A percentile compares a stretch with the other conserved stretches of the same genome.
phyloP scores from a whole-genome alignment of 163 green algal species.

The Smithsoniella earleae region DNA sequence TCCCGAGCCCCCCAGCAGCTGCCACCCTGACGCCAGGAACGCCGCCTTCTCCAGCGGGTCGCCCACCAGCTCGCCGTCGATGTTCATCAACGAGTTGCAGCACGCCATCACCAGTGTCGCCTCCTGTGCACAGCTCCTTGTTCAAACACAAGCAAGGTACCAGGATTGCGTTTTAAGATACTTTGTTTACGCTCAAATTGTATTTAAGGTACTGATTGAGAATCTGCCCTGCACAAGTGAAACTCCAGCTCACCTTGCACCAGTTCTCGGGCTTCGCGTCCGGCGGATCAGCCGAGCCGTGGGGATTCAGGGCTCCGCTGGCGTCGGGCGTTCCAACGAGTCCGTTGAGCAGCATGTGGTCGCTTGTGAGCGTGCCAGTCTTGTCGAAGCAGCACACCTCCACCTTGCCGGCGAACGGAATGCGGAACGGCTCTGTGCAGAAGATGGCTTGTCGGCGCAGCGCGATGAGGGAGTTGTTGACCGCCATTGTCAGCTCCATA shows the following conservation, averaged over 20 bases:
- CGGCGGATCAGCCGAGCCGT: neutral
- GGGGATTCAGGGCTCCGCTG: neutral
- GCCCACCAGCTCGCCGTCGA: conserved; percentile 64
- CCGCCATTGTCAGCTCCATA: conserved; percentile 98
- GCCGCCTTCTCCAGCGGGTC: conserved; percentile 80
- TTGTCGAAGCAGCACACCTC: conserved; percentile 99
- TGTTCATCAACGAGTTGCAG: conserved; percentile 60
- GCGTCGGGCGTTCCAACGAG: conserved; percentile 43
- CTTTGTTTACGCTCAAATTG: no score
- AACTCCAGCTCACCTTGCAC: neutral
- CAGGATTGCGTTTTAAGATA: no score
- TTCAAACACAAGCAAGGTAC: no score
- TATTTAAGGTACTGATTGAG: no score
- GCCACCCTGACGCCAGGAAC: conserved; percentile 45
- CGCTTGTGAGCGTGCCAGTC: conserved; percentile 92
- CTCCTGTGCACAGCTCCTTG: conserved; percentile 15
- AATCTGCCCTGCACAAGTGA: no score
- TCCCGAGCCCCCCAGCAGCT: neutral
- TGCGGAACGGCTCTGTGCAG: conserved; percentile 97
- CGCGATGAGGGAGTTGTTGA: conserved; percentile 90
- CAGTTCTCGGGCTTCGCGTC: neutral
- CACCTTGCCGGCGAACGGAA: conserved; percentile 91
- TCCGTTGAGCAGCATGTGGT: conserved; percentile 84
- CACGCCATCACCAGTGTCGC: conserved; percentile 51
- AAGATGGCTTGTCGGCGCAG: conserved; percentile 76